Conservation (phyloP, 768 basidiomycete species). For the Basidioascus undulatus region DNA sequence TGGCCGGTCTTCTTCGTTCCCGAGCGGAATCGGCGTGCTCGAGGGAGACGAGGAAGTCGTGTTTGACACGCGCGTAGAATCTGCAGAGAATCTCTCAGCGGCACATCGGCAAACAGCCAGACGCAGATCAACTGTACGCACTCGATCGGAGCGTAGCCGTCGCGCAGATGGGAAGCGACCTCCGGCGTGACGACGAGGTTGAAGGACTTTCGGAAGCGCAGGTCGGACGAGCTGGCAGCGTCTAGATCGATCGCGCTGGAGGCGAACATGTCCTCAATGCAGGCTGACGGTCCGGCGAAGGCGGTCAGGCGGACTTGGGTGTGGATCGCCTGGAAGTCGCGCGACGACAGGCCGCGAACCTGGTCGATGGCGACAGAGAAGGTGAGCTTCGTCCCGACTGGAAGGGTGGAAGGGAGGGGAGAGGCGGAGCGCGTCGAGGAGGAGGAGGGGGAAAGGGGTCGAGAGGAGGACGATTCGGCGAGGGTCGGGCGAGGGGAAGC, state of each 20-base stretch:
- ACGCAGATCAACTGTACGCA: too few species aligned
- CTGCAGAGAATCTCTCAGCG: too few species aligned
- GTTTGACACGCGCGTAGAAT: slow-evolving; percentile 63
- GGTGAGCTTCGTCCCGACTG: slow-evolving; percentile 51
- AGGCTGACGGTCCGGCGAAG: slow-evolving; percentile 44
- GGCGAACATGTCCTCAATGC: slow-evolving; percentile 54
- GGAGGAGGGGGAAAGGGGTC: too few species aligned
- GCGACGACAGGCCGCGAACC: slow-evolving; percentile 68
- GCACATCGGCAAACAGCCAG: too few species aligned
- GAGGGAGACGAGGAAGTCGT: slow-evolving; percentile 65
- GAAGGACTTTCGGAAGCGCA: slow-evolving; percentile 64
- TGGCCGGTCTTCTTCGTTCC: slow-evolving; percentile 4
- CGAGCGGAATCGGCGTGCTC: slow-evolving; percentile 67
- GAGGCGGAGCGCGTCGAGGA: slow-evolving; percentile 51
- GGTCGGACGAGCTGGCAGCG: slow-evolving; percentile 39
- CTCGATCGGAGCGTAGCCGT: slow-evolving; percentile 64
- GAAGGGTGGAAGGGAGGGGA: slow-evolving; percentile 40
- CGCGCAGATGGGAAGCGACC: slow-evolving; percentile 42
- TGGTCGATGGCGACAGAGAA: slow-evolving; percentile 69
- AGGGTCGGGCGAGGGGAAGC: too few species aligned
- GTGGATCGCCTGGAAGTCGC: slow-evolving; percentile 68
- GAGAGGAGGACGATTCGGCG: too few species aligned
- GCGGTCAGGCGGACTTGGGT: slow-evolving; percentile 71
- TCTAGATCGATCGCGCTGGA: slow-evolving; percentile 55
- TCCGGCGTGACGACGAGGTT: slow-evolving; percentile 50